Evolutionary conservation across 2,329 filamentous ascomycete species (phyloP), one percentile per base, ranked within the genome.

Genomic region (Diaporthe humulicola): DNA sequence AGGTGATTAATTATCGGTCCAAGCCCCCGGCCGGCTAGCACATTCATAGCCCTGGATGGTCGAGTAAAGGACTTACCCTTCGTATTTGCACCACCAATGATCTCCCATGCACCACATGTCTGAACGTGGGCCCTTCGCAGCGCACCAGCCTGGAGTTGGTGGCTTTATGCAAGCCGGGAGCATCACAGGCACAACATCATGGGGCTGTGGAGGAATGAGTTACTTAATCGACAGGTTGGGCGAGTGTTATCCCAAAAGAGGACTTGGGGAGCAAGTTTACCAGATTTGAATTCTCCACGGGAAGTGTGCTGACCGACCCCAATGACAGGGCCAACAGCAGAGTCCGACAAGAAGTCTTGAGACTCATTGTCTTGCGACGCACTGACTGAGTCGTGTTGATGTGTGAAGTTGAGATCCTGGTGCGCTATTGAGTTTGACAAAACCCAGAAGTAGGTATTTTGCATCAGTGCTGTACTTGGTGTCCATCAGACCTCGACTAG

Each of bases 21-120:
- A 33, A 5, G 14, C 7, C n/a, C 4, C 25, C 14, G n/a, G 9
- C 38, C 9, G 40, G 19, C 25, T 15, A n/a, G 19, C 19, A 17
- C 2, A 48, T 10, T 22, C 19, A 22, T 22, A n/a, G 28, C 2
- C 22, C 15, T 14, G 5, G 14, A 14, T 19, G 15, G 6, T 33
- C 9, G 25, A 1, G 7, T 19, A n/a, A 48, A 33, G 17, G 25
- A 33, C 60, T 33, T 14, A 48, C 60, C 25, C 40, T 7, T 66
- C 40, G 8, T 33, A 66, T 14, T 66, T 48, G 40, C 60, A 66
- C 19, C 42, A 66, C 60, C 60, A 66, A 10, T 15, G 9, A 4
- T 3, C 40, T 15, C 42, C 60, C 42, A 66, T 66, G 19, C 60
- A 66, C 60, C 60, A 66, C 60, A 66, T 14, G 19, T 33, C 42